A percentile compares a stretch with the other conserved stretches of the same genome.
These are phyloP conservation scores for Babesia divergens DNA, from an alignment of 169 alveolate genomes.

Conservation along the genomic window DNA sequence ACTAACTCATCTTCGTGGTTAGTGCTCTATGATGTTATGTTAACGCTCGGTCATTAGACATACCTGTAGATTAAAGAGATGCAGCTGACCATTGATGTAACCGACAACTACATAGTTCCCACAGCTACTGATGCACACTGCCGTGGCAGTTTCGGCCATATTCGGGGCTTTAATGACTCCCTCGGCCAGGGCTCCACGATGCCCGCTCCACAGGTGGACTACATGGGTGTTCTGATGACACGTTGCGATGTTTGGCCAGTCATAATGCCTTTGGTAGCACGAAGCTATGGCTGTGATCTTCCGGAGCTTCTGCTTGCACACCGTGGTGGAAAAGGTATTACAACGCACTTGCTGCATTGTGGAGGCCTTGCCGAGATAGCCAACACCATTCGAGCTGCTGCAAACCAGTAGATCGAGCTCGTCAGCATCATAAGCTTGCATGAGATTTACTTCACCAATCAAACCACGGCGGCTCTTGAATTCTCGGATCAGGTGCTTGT, in stretches of 20 bases:
- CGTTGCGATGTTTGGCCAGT: constrained; percentile 75
- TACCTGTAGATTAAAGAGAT: constrained; percentile 87
- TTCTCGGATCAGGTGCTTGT: constrained; percentile 39
- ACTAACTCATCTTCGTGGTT: constrained; percentile 49
- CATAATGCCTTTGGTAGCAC: constrained; percentile 65
- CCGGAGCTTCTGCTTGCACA: constrained; percentile 14
- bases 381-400: constrained; percentile 24
- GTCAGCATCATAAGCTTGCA: constrained; percentile 49
- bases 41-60: neutral
- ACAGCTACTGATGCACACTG: constrained; percentile 86
- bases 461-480: constrained; percentile 53
- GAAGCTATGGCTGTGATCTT: constrained; percentile 29
- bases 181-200: constrained; percentile 18
- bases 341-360: constrained; percentile 63
- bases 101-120: constrained; percentile 94
- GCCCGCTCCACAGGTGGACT: constrained; percentile 79
- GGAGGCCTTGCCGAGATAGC: constrained; percentile 54
- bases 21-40: constrained; percentile 32
- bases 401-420: constrained; percentile 61
- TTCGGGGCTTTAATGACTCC: constrained; percentile 24
- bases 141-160: constrained; percentile 68
- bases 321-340: constrained; percentile 37
- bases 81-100: constrained; percentile 83
- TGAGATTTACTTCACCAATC: constrained; percentile 40
- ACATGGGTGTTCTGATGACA: constrained; percentile 71